Evolutionary conservation across 2,329 filamentous ascomycete species (phyloP), one percentile per base, ranked within the genome.

Genomic region (Aureobasidium sp.): DNA sequence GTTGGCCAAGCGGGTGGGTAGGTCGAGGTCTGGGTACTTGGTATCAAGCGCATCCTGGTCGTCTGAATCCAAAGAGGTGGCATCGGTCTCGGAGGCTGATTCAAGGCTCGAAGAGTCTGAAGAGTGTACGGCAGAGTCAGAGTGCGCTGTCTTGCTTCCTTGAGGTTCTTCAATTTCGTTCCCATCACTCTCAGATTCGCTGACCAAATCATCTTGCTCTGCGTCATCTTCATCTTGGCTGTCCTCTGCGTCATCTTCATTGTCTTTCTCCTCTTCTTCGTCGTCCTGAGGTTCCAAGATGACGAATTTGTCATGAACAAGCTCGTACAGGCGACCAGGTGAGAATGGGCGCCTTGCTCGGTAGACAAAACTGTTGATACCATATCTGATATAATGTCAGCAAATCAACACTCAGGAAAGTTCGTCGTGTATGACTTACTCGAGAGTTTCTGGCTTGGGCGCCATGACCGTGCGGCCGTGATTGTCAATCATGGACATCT

Each of bases 331-430:
- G 17, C 74, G 72, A 35, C 72, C 64, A 5, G 75, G 74, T 45
- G 76, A 70, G 57, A 77, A 77, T 0, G 74, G 74, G 4, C 72
- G 68, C 5, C 81, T 76, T 0, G 83, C 80, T 0, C 78, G 76
- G 69, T 90, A 90, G 13, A 90, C 83, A 65, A 88, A 88, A 68
- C 83, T 89, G 37, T 83, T 80, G 11, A 90, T 85, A 8, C 84
- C 85, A 67, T 89, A 89, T 64, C 76, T 79, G 47, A 29, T 45
- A 15, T 40, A 23, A 15, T 9, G 64, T 61, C 42, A 57, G 11
- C 21, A n/a, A n/a, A n/a, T n/a, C n/a, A n/a, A n/a, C 45, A 2
- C 7, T 7, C 29, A 5, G 17, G 11, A 27, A 46, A 3, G 25
- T 15, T 9, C 9, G 15, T 19, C 19, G 29, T n/a, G 13, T n/a